Evolutionary conservation across 495 filamentous ascomycete genomes (phyloP), one percentile per base, ranked within the genome.

Genomic region (Bombardia bombarda): DNA sequence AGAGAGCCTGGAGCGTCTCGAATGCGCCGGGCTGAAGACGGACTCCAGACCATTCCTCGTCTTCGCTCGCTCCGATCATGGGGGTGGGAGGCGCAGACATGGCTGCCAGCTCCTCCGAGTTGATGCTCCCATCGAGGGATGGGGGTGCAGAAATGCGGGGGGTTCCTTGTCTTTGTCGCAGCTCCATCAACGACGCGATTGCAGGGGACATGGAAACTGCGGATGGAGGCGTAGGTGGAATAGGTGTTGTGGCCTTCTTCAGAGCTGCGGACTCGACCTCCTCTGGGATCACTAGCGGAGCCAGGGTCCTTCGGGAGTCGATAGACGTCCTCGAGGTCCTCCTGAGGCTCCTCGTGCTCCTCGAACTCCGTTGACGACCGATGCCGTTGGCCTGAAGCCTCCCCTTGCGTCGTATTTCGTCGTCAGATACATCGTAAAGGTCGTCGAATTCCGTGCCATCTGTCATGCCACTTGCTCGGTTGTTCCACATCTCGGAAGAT

Each of bases 101-200:
- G 38, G 71, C 69, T 6, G 85, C 86, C 62, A 89, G 72, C 52
- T 93, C 87, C 50, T 95, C 87, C 7, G 87, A 93, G 14, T 80
- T 82, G 31, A 89, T 58, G 63, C 87, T 93, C 7, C 87, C 89
- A 70, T 94, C 87, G 3, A 96, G 75, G 8, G 89, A 95, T 6
- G 89, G 89, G 7, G 88, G 79, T 0, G 86, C 82, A 52, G 84
- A 86, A n/a, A 77, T 69, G 14, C 77, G 78, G 8, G 88, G 87
- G 12, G 87, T 73, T 38, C 74, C 75, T 36, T 63, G 57, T 13
- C 56, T 41, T 48, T 68, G 77, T 20, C 70, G 74, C 14, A 65
- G 53, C 40, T 72, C 60, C 42, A 94, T 73, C 59, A 83, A 72
- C 14, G 75, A 79, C 32, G 87, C 74, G 19, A 78, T 74, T 10